These are phyloP conservation scores for Dorcoceras hygrometricum DNA, from an alignment of 257 asterid species.

Conservation along the genomic window DNA sequence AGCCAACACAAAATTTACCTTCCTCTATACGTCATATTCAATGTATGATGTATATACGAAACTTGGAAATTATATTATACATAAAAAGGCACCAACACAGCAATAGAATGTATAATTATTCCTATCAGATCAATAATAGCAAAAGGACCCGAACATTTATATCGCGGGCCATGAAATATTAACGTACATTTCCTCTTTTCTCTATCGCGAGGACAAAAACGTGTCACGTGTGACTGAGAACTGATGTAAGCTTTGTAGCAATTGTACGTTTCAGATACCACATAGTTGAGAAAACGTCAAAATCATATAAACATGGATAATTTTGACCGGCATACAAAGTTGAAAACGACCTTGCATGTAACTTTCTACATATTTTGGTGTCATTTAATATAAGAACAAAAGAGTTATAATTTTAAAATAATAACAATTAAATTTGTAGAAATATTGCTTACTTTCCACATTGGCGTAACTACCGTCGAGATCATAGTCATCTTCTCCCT, in stretches of 20 bases:
- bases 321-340: not conserved
- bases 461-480: constrained; percentile 58
- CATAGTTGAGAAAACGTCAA: not conserved
- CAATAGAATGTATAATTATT: not conserved
- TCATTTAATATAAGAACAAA: not conserved
- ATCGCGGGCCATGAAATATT: not conserved
- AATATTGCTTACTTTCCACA: constrained; percentile 68
- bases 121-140: not conserved
- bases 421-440: not conserved
- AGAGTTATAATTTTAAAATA: not conserved
- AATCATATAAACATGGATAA: not conserved
- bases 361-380: too few relatives aligned
- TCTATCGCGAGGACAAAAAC: not conserved
- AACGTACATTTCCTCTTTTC: not conserved
- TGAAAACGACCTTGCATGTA: not conserved
- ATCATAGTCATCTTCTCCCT: constrained; percentile 35
- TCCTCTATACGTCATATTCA: too few relatives aligned
- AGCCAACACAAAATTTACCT: too few relatives aligned
- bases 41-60: too few relatives aligned
- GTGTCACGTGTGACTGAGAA: not conserved
- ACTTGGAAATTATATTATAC: not conserved
- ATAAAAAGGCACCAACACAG: not conserved
- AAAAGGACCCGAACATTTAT: too few relatives aligned
- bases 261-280: too few relatives aligned
- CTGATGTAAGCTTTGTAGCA: not conserved